Percentiles rank a stretch among this genome's conserved stretches.
phyloP scores from a whole-genome alignment of 2,329 filamentous ascomycete genomes.

The Claviceps lovelessii region DNA sequence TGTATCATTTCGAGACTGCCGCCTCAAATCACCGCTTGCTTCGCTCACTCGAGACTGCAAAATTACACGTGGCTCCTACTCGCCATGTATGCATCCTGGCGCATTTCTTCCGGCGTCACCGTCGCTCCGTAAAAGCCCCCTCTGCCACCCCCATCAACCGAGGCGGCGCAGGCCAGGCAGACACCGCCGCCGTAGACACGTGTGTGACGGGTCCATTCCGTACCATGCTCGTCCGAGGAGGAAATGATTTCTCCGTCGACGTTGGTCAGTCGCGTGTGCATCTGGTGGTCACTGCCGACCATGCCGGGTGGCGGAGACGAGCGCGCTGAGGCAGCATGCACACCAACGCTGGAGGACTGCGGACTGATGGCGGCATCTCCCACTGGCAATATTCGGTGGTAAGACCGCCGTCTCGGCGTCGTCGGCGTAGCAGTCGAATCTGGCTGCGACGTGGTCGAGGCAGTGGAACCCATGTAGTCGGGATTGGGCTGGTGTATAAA shows the following conservation, averaged over 20 bases:
- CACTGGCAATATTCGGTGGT: constrained; percentile 27
- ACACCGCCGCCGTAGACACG: constrained; percentile 44
- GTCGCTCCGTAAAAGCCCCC: constrained; percentile 9
- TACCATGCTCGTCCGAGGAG: constrained; percentile 31
- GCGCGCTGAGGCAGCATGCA: constrained; percentile 18
- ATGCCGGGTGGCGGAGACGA: constrained; percentile 34
- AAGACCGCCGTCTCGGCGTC: constrained; percentile 27
- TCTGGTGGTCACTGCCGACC: constrained; percentile 22
- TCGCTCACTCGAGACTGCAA: too few species aligned
- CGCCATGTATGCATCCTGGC: too few species aligned
- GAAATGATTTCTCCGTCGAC: constrained; percentile 38
- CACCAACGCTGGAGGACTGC: constrained; percentile 4
- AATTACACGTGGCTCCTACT: too few species aligned
- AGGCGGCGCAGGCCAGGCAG: constrained; percentile 40
- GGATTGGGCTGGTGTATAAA: constrained; percentile 36
- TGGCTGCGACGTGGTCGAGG: constrained; percentile 13
- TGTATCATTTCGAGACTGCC: too few species aligned
- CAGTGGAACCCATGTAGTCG: constrained; percentile 29
- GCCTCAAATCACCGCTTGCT: too few species aligned
- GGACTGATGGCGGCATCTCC: constrained; percentile 15
- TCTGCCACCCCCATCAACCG: constrained; percentile 24
- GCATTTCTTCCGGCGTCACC: too few species aligned
- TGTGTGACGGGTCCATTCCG: constrained; percentile 43
- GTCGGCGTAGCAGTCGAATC: constrained; percentile 15
- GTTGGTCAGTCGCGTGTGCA: constrained; percentile 22